Evolutionary conservation across 1,284 basidiomycete species (phyloP).

Genomic region (Apiotrichum mycotoxinovorans): DNA sequence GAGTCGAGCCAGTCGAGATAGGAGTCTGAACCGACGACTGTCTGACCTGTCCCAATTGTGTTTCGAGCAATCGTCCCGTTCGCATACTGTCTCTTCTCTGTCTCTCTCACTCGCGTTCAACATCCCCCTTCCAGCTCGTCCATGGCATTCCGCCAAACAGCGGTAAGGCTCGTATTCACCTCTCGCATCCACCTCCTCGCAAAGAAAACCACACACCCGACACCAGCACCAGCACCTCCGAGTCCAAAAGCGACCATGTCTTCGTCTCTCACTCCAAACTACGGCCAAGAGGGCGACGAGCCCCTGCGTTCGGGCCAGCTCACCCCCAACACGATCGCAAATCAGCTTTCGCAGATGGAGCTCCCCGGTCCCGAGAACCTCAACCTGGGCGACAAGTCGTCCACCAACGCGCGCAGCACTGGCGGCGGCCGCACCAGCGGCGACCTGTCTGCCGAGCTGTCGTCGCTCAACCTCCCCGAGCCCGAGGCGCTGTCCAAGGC

Average conservation of each 20-base stretch:
- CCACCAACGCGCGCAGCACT: conserved; percentile 3
- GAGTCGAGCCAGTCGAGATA: too few species aligned
- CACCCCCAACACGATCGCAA: conserved; percentile 47
- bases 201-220: not conserved
- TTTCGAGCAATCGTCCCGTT: too few species aligned
- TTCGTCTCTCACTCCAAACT: conserved; percentile 6
- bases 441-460: conserved; percentile 24
- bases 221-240: too few species aligned
- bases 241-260: conserved; percentile 6
- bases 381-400: conserved; percentile 26
- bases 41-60: not conserved
- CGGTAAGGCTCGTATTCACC: conserved; percentile 1
- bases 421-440: conserved; percentile 4
- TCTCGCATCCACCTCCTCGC: not conserved
- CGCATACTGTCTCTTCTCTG: not conserved
- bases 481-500: conserved; percentile 45
- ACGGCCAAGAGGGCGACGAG: conserved; percentile 1
- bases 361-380: conserved; percentile 45
- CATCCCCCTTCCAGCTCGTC: conserved; percentile 3
- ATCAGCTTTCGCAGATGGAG: conserved; percentile 45
- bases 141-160: not conserved
- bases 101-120: not conserved
- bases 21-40: too few species aligned
- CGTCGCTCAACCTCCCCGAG: conserved; percentile 42
- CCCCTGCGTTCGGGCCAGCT: conserved; percentile 27